Percentiles rank a stretch among this genome's conserved stretches.
Evolutionary conservation across 2,329 filamentous ascomycete species (phyloP).

Genomic region (Cercospora brassicicola): DNA sequence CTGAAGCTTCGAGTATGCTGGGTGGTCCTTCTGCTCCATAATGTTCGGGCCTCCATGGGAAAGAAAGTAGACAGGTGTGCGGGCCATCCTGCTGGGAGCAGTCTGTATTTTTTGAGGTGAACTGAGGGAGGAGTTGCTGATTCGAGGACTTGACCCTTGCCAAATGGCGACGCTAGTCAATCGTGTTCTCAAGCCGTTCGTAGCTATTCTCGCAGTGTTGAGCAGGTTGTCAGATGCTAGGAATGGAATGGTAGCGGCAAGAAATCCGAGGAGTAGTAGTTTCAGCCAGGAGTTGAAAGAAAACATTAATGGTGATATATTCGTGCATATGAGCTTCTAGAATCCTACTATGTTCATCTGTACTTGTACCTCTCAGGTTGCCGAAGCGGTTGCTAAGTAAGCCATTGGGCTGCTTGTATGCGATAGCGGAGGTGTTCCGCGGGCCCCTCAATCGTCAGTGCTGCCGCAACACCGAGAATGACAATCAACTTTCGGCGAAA

Average conservation of each 20-base stretch:
- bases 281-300: conserved; percentile 15
- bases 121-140: neutral
- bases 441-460: neutral
- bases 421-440: neutral
- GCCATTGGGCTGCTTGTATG: neutral
- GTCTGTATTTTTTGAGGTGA: neutral
- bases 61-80: conserved; percentile 56
- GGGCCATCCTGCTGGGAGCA: conserved; percentile 16
- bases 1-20: conserved; percentile 65
- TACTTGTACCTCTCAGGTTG: neutral
- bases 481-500: neutral
- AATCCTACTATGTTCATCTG: neutral
- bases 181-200: neutral
- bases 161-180: neutral
- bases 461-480: neutral
- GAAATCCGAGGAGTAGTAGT: conserved; percentile 23
- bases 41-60: conserved; percentile 56
- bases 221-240: neutral
- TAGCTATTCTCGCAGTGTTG: conserved; percentile 7
- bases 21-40: conserved; percentile 68
- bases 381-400: neutral
- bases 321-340: neutral
- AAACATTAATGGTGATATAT: conserved; percentile 13
- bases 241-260: conserved; percentile 15
- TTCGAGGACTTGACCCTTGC: neutral